Conservation (phyloP, 2,329 filamentous ascomycete genomes). For the Orbilia blumenaviensis region DNA sequence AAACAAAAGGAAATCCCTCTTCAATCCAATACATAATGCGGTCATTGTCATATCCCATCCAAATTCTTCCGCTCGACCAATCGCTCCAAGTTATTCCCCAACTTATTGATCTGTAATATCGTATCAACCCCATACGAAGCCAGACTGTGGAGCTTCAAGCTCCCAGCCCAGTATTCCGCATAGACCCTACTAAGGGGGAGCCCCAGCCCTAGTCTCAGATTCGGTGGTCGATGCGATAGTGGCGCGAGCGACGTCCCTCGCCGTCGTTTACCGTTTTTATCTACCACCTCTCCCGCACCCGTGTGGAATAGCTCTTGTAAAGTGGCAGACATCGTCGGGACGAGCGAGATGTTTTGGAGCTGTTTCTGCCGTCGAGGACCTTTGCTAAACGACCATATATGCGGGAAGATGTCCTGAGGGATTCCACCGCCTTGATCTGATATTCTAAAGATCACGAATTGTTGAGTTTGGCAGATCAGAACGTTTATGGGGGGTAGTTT, state of each 20-base stretch:
- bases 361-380: slow-evolving; percentile 77
- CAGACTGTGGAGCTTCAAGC: slow-evolving; percentile 63
- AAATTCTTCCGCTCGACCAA: slow-evolving; percentile 65
- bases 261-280: slow-evolving; percentile 44
- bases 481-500: slow-evolving; percentile 86
- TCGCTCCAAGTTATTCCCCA: slow-evolving; percentile 98
- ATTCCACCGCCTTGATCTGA: slow-evolving; percentile 96
- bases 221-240: slow-evolving; percentile 82
- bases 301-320: slow-evolving; percentile 77
- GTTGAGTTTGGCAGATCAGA: slow-evolving; percentile 88
- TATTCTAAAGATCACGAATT: slow-evolving; percentile 95
- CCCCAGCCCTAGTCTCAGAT: slow-evolving; percentile 89
- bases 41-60: slow-evolving; percentile 55
- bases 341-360: slow-evolving; percentile 83
- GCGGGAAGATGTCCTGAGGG: slow-evolving; percentile 81
- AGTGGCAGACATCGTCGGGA: slow-evolving; percentile 91
- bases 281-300: slow-evolving; percentile 36
- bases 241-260: slow-evolving; percentile 74
- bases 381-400: slow-evolving; percentile 97
- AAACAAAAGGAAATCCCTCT: background rate
- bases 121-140: slow-evolving; percentile 96
- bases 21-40: background rate
- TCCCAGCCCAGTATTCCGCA: slow-evolving; percentile 97
- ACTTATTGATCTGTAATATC: slow-evolving; percentile 92
- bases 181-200: slow-evolving; percentile 93